phyloP scores from a whole-genome alignment of 1,284 basidiomycete genomes.

The Cystobasidium pallidum region DNA sequence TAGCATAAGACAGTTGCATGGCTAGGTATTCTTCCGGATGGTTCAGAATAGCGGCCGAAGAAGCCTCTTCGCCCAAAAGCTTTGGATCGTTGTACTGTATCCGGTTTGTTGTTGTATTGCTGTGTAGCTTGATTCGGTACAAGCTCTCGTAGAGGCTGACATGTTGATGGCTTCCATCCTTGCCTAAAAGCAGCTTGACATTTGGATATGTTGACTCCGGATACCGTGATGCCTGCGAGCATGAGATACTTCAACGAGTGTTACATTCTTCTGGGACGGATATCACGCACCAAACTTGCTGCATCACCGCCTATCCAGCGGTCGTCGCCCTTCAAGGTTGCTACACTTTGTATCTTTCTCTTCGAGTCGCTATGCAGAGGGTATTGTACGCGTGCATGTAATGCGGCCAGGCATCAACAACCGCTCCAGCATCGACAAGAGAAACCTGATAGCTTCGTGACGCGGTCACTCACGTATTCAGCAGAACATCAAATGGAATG shows the following conservation, averaged over 20 bases:
- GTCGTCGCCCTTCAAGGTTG: slow-evolving; percentile 84
- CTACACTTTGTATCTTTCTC: slow-evolving; percentile 86
- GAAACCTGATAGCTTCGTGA: not conserved
- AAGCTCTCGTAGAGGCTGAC: slow-evolving; percentile 65
- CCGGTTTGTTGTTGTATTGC: slow-evolving; percentile 58
- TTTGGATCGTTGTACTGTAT: slow-evolving; percentile 63
- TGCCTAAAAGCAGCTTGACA: slow-evolving; percentile 83
- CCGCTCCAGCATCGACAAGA: not conserved
- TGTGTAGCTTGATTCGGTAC: slow-evolving; percentile 65
- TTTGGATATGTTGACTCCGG: slow-evolving; percentile 84
- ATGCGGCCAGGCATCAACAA: not conserved
- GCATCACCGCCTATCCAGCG: slow-evolving; percentile 86
- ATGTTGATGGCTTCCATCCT: slow-evolving; percentile 65
- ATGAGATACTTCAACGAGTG: not conserved
- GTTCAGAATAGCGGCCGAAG: slow-evolving; percentile 16
- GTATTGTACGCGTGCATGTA: not conserved
- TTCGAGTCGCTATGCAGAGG: slow-evolving; percentile 77
- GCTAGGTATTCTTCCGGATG: slow-evolving; percentile 86
- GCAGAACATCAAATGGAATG: slow-evolving; percentile 89
- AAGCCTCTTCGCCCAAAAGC: slow-evolving; percentile 61
- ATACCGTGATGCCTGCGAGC: slow-evolving; percentile 74
- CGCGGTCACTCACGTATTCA: slow-evolving; percentile 62
- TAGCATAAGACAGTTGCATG: slow-evolving; percentile 91
- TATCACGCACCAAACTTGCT: slow-evolving; percentile 69
- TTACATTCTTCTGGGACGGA: not conserved